These are phyloP conservation scores for Letharia columbiana DNA, from an alignment of 495 filamentous ascomycete species.

Conservation along the genomic window DNA sequence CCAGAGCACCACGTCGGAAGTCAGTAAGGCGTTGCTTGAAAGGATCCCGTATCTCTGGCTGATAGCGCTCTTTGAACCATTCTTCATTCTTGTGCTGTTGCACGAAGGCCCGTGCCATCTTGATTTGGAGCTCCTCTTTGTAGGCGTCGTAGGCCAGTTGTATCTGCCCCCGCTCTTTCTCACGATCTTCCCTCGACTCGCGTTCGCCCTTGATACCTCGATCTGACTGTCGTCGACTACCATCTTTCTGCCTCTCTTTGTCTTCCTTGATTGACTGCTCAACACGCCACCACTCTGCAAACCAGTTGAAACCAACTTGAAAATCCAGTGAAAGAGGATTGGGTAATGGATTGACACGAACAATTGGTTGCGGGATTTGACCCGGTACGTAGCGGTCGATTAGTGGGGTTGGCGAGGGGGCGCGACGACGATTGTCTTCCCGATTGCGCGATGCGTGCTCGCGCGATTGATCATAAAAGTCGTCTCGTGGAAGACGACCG, in stretches of 20 bases:
- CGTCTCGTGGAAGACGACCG: constrained; percentile 43
- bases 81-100: constrained; percentile 84
- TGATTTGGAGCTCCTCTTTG: constrained; percentile 86
- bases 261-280: constrained; percentile 84
- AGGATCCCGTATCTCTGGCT: constrained; percentile 64
- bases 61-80: constrained; percentile 96
- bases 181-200: constrained; percentile 75
- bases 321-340: constrained; percentile 81
- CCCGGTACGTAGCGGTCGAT: constrained; percentile 97
- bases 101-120: constrained; percentile 83
- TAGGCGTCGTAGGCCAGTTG: constrained; percentile 88
- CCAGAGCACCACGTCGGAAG: constrained; percentile 63
- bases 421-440: constrained; percentile 54
- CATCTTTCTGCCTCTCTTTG: constrained; percentile 65
- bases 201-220: constrained; percentile 59
- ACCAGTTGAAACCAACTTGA: constrained; percentile 94
- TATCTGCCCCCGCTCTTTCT: constrained; percentile 80
- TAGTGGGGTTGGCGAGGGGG: constrained; percentile 53
- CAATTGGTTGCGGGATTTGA: constrained; percentile 51
- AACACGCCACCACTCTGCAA: constrained; percentile 90
- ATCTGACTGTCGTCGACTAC: constrained; percentile 55
- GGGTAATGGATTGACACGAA: constrained; percentile 63
- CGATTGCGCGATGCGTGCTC: constrained; percentile 63
- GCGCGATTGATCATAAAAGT: constrained; percentile 45
- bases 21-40: constrained; percentile 62